phyloP scores from a whole-genome alignment of 768 basidiomycete species.

The Mycena polygramma region DNA sequence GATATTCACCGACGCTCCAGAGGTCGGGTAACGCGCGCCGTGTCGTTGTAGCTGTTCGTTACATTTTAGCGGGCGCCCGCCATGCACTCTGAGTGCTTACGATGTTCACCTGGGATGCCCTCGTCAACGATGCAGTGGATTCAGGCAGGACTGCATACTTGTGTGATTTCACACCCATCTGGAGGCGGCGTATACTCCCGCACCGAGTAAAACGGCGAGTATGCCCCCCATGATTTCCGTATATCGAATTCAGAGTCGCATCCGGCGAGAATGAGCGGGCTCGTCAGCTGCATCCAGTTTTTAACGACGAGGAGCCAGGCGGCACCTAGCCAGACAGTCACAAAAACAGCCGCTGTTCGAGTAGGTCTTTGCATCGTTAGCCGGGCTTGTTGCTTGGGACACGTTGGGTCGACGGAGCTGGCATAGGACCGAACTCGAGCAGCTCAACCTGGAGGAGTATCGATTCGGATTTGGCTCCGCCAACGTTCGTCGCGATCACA shows the following conservation, averaged over 20 bases:
- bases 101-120: slow-evolving; percentile 65
- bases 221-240: slow-evolving; percentile 65
- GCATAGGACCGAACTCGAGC: neutral
- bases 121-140: neutral
- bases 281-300: slow-evolving; percentile 19
- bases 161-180: slow-evolving; percentile 63
- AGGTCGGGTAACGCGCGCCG: slow-evolving; percentile 83
- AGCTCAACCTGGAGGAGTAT: too few relatives aligned
- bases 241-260: slow-evolving; percentile 7
- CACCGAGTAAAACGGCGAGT: slow-evolving; percentile 70
- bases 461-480: too few relatives aligned
- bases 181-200: slow-evolving; percentile 62
- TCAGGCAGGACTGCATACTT: slow-evolving; percentile 52
- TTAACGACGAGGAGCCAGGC: slow-evolving; percentile 19
- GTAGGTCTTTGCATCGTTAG: neutral
- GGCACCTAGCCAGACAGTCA: slow-evolving; percentile 21
- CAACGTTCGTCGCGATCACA: neutral
- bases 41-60: slow-evolving; percentile 78
- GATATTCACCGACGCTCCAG: slow-evolving; percentile 58
- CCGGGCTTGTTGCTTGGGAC: neutral
- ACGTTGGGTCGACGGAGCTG: neutral
- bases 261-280: neutral
- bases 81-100: slow-evolving; percentile 51
- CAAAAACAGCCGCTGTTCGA: slow-evolving; percentile 9
- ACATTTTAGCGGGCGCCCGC: neutral